These are phyloP conservation scores for Amanita phalloides DNA, from an alignment of 768 basidiomycete genomes.

Conservation along the genomic window DNA sequence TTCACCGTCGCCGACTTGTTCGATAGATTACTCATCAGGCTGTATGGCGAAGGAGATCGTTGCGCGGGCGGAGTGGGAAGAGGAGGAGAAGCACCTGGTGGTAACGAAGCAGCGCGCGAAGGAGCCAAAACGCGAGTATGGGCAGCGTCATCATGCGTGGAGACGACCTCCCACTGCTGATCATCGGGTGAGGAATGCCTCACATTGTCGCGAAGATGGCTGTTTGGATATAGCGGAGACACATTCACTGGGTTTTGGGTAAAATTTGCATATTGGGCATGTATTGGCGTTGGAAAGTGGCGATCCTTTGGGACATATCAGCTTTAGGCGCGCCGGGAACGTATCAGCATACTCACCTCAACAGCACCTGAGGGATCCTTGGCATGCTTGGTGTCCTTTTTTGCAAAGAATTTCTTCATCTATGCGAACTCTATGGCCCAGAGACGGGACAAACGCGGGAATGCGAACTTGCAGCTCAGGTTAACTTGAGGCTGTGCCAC, in stretches of 20 bases:
- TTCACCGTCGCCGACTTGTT: constrained; percentile 18
- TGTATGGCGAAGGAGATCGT: constrained; percentile 39
- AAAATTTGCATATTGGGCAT: constrained; percentile 25
- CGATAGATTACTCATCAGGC: constrained; percentile 12
- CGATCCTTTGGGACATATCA: constrained; percentile 16
- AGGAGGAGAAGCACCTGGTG: constrained; percentile 32
- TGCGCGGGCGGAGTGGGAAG: constrained; percentile 22
- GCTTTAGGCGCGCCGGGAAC: constrained; percentile 1
- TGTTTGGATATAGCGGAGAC: constrained; percentile 7
- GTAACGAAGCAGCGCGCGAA: constrained; percentile 42
- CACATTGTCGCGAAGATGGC: constrained; percentile 10
- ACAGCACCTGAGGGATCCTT: constrained; percentile 15
- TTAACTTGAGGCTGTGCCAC: constrained; percentile 5
- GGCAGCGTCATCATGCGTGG: constrained; percentile 16
- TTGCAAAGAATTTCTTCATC: constrained; percentile 55
- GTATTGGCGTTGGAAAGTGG: constrained; percentile 22
- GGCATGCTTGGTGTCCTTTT: constrained; percentile 24
- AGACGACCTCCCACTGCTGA: constrained; percentile 37
- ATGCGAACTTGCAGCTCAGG: background rate
- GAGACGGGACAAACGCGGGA: background rate
- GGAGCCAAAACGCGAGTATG: constrained; percentile 17
- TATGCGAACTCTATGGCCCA: constrained; percentile 3
- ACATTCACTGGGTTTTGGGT: constrained; percentile 10
- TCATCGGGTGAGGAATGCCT: constrained; percentile 22
- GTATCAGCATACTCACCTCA: constrained; percentile 20